These are phyloP conservation scores for Pezicula carpinea DNA, from an alignment of 2,329 filamentous ascomycete species.

Conservation along the genomic window DNA sequence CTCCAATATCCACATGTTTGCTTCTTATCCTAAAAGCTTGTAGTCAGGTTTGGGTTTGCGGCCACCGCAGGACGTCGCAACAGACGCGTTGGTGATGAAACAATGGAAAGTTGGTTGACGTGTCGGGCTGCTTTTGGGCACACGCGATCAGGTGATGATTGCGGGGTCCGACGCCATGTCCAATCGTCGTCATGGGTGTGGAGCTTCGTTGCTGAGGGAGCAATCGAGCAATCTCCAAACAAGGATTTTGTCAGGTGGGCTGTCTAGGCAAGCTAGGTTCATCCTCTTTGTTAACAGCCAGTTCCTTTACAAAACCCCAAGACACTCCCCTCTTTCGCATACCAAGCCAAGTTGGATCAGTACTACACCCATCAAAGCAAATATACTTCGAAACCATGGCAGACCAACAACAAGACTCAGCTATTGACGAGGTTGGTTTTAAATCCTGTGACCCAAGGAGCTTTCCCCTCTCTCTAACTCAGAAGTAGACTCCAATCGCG, in stretches of 20 bases:
- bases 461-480: no score
- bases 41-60: no score
- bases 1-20: constrained; percentile 48
- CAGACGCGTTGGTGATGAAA: no score
- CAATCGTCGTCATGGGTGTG: constrained; percentile 1
- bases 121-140: no score
- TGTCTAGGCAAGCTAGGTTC: background rate
- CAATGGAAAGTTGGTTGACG: no score
- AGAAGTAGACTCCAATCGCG: constrained; percentile 46
- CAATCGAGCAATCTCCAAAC: background rate
- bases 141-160: no score
- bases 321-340: background rate
- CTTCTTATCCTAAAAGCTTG: background rate
- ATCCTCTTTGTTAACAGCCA: background rate
- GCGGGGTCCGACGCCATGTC: background rate
- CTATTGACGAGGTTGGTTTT: constrained; percentile 38
- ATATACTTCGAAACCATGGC: background rate
- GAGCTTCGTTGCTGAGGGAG: background rate
- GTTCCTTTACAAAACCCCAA: background rate
- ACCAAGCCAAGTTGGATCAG: background rate
- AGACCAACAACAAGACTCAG: background rate
- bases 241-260: background rate
- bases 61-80: no score
- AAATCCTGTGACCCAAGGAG: no score
- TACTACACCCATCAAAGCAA: background rate